Evolutionary conservation across 352 stramenopile genomes (phyloP), one percentile per base, ranked within the genome.

Genomic region (Phytophthora idaei): DNA sequence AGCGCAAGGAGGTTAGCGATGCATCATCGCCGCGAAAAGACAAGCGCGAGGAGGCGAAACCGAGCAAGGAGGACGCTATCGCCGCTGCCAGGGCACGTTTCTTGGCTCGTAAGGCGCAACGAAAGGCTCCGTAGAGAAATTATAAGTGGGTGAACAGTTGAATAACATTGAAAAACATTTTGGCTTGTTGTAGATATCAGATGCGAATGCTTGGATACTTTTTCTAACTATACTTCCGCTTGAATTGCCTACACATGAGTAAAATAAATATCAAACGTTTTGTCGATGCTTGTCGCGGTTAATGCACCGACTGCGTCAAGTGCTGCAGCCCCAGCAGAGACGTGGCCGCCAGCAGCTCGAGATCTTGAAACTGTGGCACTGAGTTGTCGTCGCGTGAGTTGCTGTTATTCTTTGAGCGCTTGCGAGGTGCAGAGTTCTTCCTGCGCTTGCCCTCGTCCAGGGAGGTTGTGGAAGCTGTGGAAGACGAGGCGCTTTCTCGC

Each of bases 91-190:
- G 78, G 50, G 89, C 87, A 17, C 85, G 90, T 0, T 97, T 95
- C 70, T 67, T 97, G 64, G 90, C 89, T 10, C 83, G 91, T 27
- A 97, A 97, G 62, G 78, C 87, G 3, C 71, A 85, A 60, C 77
- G 76, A 6, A 64, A 76, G 65, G 28, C 51, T 21, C 44, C 49
- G 5, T 27, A 53, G 53, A 51, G n/a, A 63, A 64, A 55, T 25
- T 3, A 69, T 27, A 36, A 53, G 29, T n/a, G 42, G 49, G 61
- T 12, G 53, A 41, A 50, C 17, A 27, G 12, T 34, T 12, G 15
- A 7, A 28, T 47, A 25, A 54, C 17, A 15, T 34, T 39, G 34
- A 36, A 47, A 57, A 65, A 63, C 47, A 42, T 27, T 52, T 62
- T 46, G 9, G 41, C 44, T 50, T 68, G 25, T 49, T 71, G 11